Conservation (phyloP, 139 green algal genomes). For the Chlamydomonas eustigma region DNA sequence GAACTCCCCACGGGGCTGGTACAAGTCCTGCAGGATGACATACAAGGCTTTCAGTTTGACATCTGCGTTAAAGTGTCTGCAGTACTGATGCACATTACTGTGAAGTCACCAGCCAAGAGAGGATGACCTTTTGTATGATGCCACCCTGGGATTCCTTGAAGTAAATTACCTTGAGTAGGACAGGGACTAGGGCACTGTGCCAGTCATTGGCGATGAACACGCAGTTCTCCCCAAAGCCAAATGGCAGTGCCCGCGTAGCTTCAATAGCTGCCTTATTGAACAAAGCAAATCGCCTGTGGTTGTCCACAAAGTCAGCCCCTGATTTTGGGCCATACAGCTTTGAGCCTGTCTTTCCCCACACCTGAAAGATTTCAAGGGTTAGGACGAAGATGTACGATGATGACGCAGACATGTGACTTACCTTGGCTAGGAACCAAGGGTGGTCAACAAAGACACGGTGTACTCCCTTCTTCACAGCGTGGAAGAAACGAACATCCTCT, state of each 20-base stretch:
- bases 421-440: conserved; percentile 90
- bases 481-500: conserved; percentile 94
- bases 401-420: background rate
- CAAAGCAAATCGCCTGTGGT: conserved; percentile 92
- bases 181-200: conserved; percentile 79
- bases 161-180: conserved; percentile 77
- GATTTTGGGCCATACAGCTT: conserved; percentile 91
- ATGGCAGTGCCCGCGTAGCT: conserved; percentile 64
- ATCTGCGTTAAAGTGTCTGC: too few species aligned
- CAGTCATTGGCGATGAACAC: conserved; percentile 95
- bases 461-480: conserved; percentile 93
- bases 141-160: too few species aligned
- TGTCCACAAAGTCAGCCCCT: conserved; percentile 92
- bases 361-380: too few species aligned
- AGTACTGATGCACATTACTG: too few species aligned
- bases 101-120: too few species aligned
- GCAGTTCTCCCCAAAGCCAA: conserved; percentile 85
- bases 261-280: conserved; percentile 91
- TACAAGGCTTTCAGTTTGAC: too few species aligned
- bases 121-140: too few species aligned
- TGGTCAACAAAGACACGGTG: conserved; percentile 97
- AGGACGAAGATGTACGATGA: too few species aligned
- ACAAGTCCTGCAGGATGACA: conserved; percentile 56
- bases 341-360: conserved; percentile 19
- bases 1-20: conserved; percentile 76